Evolutionary conservation across 495 filamentous ascomycete genomes (phyloP), one percentile per base, ranked within the genome.

Genomic region (Penicillium lagena): DNA sequence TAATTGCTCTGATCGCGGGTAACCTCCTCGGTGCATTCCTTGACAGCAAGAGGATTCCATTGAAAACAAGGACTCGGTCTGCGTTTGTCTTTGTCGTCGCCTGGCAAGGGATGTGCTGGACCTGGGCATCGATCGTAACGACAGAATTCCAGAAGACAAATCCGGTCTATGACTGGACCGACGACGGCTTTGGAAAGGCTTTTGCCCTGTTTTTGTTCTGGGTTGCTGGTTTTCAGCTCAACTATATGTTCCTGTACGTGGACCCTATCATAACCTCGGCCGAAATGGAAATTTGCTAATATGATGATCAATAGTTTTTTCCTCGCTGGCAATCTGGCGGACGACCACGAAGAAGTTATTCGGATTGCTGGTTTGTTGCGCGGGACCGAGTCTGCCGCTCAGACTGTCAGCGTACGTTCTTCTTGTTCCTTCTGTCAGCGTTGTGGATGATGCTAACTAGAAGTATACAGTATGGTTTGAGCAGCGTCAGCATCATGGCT

Each of bases 361-460:
- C 72, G 81, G n/a, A 73, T 79, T 48, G 70, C 79, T 1, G 78
- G 75, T 8, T 59, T 85, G 38, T 58, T 85, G 28, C 64, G 80
- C 37, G 80, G 77, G 0, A 81, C 76, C 1, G 80, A 85, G 50
- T 80, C 77, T 17, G 80, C 78, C 5, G 78, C 75, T 55, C 78
- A 83, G 55, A 76, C 79, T 12, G 61, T 85, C 22, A 79, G 76
- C 47, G 67, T 72, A 41, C 35, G 61, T 58, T 40, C 35, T 12
- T n/a, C 10, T 1, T n/a, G 36, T 12, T 22, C 29, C 37, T 31
- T 22, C 5, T 31, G 4, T 17, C 0, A 35, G 10, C 35, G 22
- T 27, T 10, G 15, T 5, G n/a, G 9, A 29, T 13, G 2, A 35
- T 39, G 15, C 43, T 60, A 40, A 58, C 35, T 4, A 41, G 7